phyloP scores from a whole-genome alignment of 1,284 basidiomycete genomes.

The Ustilago tritici region DNA sequence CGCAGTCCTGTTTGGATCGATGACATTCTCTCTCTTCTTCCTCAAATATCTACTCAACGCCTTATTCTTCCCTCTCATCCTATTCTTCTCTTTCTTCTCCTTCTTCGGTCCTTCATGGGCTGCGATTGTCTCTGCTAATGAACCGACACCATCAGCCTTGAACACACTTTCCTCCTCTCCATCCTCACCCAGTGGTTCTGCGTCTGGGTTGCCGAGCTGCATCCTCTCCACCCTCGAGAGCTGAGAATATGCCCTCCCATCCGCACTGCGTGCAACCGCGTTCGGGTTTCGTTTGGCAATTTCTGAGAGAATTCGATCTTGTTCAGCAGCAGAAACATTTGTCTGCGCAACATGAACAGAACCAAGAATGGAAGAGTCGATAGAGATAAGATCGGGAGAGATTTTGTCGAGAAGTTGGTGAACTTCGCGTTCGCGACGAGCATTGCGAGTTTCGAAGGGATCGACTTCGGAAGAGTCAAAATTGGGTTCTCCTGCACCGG shows the following conservation, averaged over 20 bases:
- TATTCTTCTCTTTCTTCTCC: conserved; percentile 59
- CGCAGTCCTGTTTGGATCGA: conserved; percentile 59
- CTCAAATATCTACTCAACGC: conserved; percentile 62
- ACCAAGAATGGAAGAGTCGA: conserved; percentile 81
- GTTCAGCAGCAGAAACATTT: conserved; percentile 78
- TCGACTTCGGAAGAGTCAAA: conserved; percentile 94
- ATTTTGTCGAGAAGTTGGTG: conserved; percentile 93
- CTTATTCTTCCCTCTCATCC: conserved; percentile 63
- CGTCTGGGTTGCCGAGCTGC: conserved; percentile 50
- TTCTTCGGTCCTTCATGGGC: conserved; percentile 22
- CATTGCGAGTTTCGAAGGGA: conserved; percentile 88
- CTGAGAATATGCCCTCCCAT: conserved; percentile 64
- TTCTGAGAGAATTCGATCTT: conserved; percentile 64
- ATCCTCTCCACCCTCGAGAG: conserved; percentile 61
- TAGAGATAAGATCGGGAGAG: conserved; percentile 90
- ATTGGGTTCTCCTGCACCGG: conserved; percentile 92
- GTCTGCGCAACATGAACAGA: conserved; percentile 74
- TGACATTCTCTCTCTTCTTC: conserved; percentile 66
- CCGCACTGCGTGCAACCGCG: conserved; percentile 44
- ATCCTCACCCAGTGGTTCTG: conserved; percentile 11
- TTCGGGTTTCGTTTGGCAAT: conserved; percentile 28
- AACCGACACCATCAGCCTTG: neutral
- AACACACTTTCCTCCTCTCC: conserved; percentile 20
- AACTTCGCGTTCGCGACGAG: conserved; percentile 90
- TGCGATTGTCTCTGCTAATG: conserved; percentile 33